These are phyloP conservation scores for Triangularia setosa DNA, from an alignment of 2,329 filamentous ascomycete species.

Conservation along the genomic window DNA sequence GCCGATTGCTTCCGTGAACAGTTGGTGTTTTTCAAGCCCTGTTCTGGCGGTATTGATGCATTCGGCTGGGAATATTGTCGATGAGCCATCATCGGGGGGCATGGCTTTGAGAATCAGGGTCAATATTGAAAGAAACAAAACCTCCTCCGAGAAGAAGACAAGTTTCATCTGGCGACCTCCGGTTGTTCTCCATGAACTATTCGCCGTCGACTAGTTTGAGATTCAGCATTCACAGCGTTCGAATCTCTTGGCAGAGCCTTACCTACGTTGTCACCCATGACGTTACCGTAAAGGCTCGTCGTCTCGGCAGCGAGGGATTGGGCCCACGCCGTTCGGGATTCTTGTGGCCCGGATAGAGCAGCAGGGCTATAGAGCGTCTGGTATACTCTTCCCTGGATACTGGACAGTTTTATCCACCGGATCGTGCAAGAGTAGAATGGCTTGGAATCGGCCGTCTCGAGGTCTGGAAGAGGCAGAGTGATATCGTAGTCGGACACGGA, in stretches of 20 bases:
- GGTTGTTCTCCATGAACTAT: neutral
- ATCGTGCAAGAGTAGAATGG: neutral
- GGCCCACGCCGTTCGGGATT: neutral
- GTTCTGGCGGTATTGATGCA: neutral
- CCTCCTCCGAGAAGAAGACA: neutral
- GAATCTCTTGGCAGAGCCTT: neutral
- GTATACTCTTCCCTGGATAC: neutral
- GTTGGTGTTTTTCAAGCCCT: neutral
- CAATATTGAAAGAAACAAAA: neutral
- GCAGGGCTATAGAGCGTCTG: neutral
- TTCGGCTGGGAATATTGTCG: neutral
- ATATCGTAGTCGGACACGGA: neutral
- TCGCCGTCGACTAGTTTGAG: neutral
- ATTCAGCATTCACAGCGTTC: neutral
- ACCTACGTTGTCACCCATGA: neutral
- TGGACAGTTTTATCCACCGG: neutral
- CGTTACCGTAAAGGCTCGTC: neutral
- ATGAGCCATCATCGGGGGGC: neutral
- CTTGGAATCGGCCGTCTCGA: neutral
- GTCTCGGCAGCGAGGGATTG: neutral
- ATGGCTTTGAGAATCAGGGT: neutral
- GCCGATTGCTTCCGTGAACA: neutral
- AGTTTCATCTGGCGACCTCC: neutral
- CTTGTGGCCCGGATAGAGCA: neutral
- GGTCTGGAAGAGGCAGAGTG: neutral